Base-by-base conservation (phyloP, 2,329 filamentous ascomycete genomes). In the Penicillium sp. region DNA sequence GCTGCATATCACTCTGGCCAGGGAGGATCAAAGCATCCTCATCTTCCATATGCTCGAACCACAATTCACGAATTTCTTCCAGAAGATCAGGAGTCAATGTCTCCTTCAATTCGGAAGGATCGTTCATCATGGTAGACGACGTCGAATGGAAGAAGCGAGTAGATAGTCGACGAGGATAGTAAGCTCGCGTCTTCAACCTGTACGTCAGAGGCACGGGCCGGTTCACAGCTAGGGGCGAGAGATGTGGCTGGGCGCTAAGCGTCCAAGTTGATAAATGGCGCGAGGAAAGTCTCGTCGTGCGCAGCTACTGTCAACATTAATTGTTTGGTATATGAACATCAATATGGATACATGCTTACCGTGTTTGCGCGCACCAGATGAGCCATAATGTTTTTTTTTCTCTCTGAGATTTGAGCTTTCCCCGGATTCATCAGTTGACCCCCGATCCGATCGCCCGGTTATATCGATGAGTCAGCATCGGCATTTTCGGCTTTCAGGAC, bases 11-110 rank as follows among this genome's bases (percentile, higher is more conserved):
- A 1, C 35, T 53, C 44, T 53, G 51, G 8, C 58, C 59, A 1
- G 69, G 70, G 7, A 72, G 55, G 10, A 69, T 58, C 15, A 70
- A 58, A 26, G 57, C 55, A 8, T 67, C 54, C 12, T 70, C 65
- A 7, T 50, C 44, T 40, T 50, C 49, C 35, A 69, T 44, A 44
- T 72, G 69, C 17, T 65, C 56, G 35, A 72, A 72, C 70, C 70
- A 72, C 56, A 72, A 67, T 35, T 63, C 62, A 26, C 63, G 66
- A 26, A 70, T 59, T 19, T 69, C 56, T 7, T 64, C 47, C 13
- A 70, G 62, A 26, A 70, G 66, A 40, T 59, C 33, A 35, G 68
- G 63, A 26, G 65, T 68, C 22, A 70, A 49, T 10, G 58, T 62
- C 37, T 64, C 58, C 50, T 62, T 68, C 6, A 70, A 38, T 8